Percentiles rank a stretch among this genome's conserved stretches.
Evolutionary conservation across 192 early-diverging fungal genomes (phyloP).

Genomic region (Coemansia sp.): DNA sequence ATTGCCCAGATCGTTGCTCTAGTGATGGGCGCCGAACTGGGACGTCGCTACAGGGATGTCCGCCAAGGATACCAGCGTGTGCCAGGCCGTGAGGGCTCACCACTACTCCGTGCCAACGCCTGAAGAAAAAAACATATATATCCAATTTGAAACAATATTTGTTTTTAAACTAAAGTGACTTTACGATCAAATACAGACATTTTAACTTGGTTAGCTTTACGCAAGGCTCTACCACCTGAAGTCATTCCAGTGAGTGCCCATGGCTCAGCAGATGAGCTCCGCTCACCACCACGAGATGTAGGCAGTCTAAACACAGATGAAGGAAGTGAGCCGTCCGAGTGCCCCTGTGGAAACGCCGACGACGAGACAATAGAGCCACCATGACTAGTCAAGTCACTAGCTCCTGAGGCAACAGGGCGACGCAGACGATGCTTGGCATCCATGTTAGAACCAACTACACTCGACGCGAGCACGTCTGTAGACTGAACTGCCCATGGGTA

Average conservation of each 20-base stretch:
- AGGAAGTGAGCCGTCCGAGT: constrained; percentile 23
- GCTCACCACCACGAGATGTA: background rate
- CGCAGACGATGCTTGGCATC: constrained; percentile 31
- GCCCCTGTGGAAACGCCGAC: constrained; percentile 19
- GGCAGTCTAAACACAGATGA: constrained; percentile 46
- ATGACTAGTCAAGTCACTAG: background rate
- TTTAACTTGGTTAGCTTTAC: constrained; percentile 28
- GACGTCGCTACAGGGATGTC: constrained; percentile 31
- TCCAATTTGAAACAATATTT: too few relatives aligned
- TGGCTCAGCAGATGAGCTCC: background rate
- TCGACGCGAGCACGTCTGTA: background rate
- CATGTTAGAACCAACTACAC: background rate
- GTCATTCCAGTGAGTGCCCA: constrained; percentile 42
- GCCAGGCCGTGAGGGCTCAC: constrained; percentile 26
- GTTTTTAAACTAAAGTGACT: constrained; percentile 16
- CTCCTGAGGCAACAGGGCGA: constrained; percentile 3
- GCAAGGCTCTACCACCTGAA: constrained; percentile 33
- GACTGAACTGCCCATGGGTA: constrained; percentile 36
- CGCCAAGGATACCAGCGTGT: constrained; percentile 37
- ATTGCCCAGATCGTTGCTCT: constrained; percentile 39
- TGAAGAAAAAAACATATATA: background rate
- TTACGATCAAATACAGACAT: constrained; percentile 41
- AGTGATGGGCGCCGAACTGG: constrained; percentile 39
- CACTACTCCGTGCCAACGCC: constrained; percentile 20
- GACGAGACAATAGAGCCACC: constrained; percentile 8